Base-by-base conservation (phyloP, 805 yeast genomes). In the Scheffersomyces lignosus region DNA sequence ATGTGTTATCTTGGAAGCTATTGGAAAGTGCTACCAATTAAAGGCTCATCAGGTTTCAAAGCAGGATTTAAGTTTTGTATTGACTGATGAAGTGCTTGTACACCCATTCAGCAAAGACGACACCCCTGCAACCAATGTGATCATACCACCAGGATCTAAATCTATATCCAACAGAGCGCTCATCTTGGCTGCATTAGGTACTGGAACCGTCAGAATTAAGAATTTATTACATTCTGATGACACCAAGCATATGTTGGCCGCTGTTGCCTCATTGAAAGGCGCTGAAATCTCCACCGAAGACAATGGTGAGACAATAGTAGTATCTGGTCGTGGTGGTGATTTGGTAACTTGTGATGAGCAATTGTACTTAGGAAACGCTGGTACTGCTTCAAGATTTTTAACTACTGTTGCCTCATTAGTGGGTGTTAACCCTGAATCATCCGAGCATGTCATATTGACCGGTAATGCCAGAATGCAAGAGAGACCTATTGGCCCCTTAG, bases 391-490 rank as follows among this genome's bases (percentile, higher is more conserved):
- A 4, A 77, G 99, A 54, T 93, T 93, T 61, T 75, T 93, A 56
- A 87, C 97, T 2, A 79, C 96, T 2, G 91, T 93, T 18, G 96
- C 96, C 14, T 77, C 96, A n/a, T 70, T 90, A 42, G 95, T 86
- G 4, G 70, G 76, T 15, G 33, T 52, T 18, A 68, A 80, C 18
- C 32, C 53, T 23, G 35, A 45, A n/a, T 37, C 56, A n/a, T 36
- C 44, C 27, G 66, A 73, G 23, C 54, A 69, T 41, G 80, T 89
- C 18, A 66, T 80, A 5, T 72, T 93, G 44, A 93, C 98, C 1
- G 99, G 99, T 49, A 93, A 93, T 62, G 83, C 87, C 33, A 79
- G 99, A 63, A 93, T 93, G 99, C 95, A 90, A 62, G 95, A 90
- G 62, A 77, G 99, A 52, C 99, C 99, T 14, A 87, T 88, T 51